These are phyloP conservation scores for Globisporangium paddicum DNA, from an alignment of 352 stramenopile genomes.

Conservation along the genomic window DNA sequence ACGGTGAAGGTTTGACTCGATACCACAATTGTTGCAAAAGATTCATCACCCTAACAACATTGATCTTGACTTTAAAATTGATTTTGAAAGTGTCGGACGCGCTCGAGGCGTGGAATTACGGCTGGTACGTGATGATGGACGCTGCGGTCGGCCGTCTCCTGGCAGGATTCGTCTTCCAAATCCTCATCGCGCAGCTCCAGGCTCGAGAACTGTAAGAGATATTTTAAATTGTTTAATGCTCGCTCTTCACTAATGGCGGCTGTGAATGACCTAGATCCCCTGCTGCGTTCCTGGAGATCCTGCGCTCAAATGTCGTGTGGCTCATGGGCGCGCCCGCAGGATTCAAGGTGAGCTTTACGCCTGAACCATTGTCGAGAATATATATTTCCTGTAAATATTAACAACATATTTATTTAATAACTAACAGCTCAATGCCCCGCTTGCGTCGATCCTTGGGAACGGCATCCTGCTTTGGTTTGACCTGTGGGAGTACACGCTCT, in stretches of 20 bases:
- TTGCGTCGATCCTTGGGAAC: conserved; percentile 86
- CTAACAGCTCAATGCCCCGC: conserved; percentile 75
- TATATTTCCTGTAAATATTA: no score
- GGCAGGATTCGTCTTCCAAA: conserved; percentile 6
- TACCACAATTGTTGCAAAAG: background rate
- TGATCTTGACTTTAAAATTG: background rate
- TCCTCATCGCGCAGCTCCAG: background rate
- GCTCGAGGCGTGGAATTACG: conserved; percentile 31
- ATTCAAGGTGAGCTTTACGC: conserved; percentile 42
- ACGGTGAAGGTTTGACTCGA: conserved; percentile 27
- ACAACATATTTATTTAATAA: no score
- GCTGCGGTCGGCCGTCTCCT: conserved; percentile 15
- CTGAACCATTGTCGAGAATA: background rate
- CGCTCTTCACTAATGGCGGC: background rate
- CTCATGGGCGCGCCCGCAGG: conserved; percentile 71
- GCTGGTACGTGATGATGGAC: conserved; percentile 28
- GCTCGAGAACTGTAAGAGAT: conserved; percentile 9
- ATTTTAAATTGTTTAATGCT: no score
- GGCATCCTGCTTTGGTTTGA: conserved; percentile 78
- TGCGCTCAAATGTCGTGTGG: conserved; percentile 65
- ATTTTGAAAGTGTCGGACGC: conserved; percentile 17
- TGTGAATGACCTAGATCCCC: conserved; percentile 23
- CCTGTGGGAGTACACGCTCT: conserved; percentile 61
- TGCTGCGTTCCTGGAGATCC: conserved; percentile 26
- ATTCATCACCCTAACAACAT: background rate